Percentiles rank a stretch among this genome's conserved stretches.
Evolutionary conservation across 2,329 filamentous ascomycete genomes (phyloP).

Genomic region (Pezizomycotina sp.): DNA sequence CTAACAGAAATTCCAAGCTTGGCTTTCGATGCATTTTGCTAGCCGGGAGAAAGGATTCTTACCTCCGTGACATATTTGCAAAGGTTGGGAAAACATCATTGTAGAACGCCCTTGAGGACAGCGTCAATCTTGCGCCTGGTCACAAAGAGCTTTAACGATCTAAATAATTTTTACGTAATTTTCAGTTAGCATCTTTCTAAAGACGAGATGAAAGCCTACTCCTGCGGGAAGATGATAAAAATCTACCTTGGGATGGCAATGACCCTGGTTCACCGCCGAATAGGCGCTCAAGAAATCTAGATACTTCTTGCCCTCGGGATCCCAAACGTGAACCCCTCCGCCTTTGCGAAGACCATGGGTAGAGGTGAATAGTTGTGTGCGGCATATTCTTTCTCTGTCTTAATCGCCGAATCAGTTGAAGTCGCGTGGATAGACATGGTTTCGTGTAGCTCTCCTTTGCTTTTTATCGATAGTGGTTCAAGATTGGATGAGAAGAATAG

Average conservation of each 20-base stretch:
- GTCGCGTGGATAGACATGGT: slow-evolving; percentile 57
- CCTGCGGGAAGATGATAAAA: not conserved
- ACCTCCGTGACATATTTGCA: slow-evolving; percentile 79
- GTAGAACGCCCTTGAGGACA: slow-evolving; percentile 90
- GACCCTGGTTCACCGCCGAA: slow-evolving; percentile 93
- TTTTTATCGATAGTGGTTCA: too few species aligned
- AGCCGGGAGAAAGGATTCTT: slow-evolving; percentile 7
- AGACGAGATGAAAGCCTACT: not conserved
- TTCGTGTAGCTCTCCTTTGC: slow-evolving; percentile 31
- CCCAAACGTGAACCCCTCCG: slow-evolving; percentile 80
- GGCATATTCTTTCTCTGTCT: slow-evolving; percentile 64
- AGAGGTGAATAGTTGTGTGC: slow-evolving; percentile 98
- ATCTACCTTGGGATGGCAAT: slow-evolving; percentile 80
- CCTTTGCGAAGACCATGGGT: slow-evolving; percentile 78
- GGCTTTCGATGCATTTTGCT: too few species aligned
- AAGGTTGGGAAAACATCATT: slow-evolving; percentile 97
- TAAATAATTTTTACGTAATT: slow-evolving; percentile 2
- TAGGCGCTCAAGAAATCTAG: slow-evolving; percentile 97
- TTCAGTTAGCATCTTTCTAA: not conserved
- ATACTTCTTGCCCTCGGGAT: slow-evolving; percentile 88
- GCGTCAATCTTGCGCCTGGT: slow-evolving; percentile 77
- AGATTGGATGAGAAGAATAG: too few species aligned
- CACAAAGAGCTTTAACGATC: slow-evolving; percentile 61
- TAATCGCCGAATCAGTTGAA: slow-evolving; percentile 64
- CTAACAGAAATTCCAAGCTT: too few species aligned